Base-by-base conservation (phyloP, 257 asterid genomes). In the Jaltomata sinuosa region DNA sequence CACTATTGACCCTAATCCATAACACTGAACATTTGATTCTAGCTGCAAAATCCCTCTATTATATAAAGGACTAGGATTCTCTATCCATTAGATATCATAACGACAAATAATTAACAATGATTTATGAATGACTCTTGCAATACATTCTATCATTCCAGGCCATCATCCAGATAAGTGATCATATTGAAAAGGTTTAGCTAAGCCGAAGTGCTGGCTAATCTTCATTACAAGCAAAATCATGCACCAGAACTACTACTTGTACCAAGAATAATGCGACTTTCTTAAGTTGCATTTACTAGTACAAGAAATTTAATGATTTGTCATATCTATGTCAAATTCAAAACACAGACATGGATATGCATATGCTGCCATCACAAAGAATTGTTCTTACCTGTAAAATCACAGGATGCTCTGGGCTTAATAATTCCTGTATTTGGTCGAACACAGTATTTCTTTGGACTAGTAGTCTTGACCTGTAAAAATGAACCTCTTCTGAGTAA, bases 381-480 rank as follows among this genome's bases (percentile, higher is more conserved):
- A 76, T 47, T 27, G 18, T 47, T 76, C 61, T 77, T 16, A 77
- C 82, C 82, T 14, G 82, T 22, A 74, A 91, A 89, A 85, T 86
- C 85, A 65, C 84, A 87, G 79, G 91, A 62, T 16, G 88, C 85
- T 84, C 86, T 84, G 16, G 93, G 91, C 77, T 83, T 61, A 40
- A 91, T 83, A 82, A 88, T 22, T 72, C 93, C 93, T 1, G 82
- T 84, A 85, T 91, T 89, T 42, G 93, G 93, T 32, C 90, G 83
- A 42, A 91, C 93, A 50, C 89, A 89, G 34, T 89, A 91, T 82
- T 89, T 89, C 85, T 85, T 91, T 19, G 93, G 92, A 85, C 88
- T 89, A 36, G 93, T 91, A 14, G 93, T 91, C 87, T 91, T 91
- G 71, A 91, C 91, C 93, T 91, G 91, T 32, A 27, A 80, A 85